A percentile compares a stretch with the other conserved stretches of the same genome.
Evolutionary conservation across 2,329 filamentous ascomycete genomes (phyloP).

Genomic region (Pyrenochaeta sp.): DNA sequence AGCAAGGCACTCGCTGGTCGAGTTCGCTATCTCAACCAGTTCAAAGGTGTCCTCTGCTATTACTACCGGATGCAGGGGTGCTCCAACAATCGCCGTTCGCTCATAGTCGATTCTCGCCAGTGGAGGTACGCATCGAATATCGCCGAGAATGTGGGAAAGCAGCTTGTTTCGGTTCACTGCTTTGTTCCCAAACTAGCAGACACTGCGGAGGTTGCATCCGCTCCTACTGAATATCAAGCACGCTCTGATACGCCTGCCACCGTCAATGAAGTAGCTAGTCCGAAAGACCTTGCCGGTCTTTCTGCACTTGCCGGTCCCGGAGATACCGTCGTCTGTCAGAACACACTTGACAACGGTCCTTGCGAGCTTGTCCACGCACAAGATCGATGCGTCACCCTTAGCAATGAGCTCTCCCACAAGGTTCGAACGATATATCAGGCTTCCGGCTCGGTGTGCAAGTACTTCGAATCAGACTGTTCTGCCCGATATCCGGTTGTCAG

Average conservation of each 20-base stretch:
- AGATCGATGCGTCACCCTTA: slow-evolving; percentile 1
- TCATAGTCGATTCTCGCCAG: not conserved
- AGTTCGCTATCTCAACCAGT: not conserved
- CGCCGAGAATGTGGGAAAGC: not conserved
- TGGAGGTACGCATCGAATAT: not conserved
- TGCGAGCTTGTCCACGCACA: slow-evolving; percentile 1
- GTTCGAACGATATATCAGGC: slow-evolving; percentile 6
- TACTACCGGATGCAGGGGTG: not conserved
- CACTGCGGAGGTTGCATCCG: not conserved
- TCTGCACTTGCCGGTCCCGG: not conserved
- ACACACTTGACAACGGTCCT: not conserved
- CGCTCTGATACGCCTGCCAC: not conserved
- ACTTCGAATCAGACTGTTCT: slow-evolving; percentile 3
- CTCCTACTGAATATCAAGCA: not conserved
- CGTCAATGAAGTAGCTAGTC: not conserved
- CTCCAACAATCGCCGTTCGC: not conserved
- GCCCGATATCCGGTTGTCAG: not conserved
- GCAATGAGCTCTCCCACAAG: not conserved
- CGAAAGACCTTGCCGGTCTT: not conserved
- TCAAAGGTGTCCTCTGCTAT: not conserved
- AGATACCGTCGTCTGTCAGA: not conserved
- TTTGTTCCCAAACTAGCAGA: not conserved
- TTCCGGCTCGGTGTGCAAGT: slow-evolving; percentile 10
- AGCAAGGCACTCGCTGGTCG: not conserved
- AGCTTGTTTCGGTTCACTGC: not conserved